Base-by-base conservation (phyloP, 345 rosid genomes). In the Erucastrum elatum region DNA sequence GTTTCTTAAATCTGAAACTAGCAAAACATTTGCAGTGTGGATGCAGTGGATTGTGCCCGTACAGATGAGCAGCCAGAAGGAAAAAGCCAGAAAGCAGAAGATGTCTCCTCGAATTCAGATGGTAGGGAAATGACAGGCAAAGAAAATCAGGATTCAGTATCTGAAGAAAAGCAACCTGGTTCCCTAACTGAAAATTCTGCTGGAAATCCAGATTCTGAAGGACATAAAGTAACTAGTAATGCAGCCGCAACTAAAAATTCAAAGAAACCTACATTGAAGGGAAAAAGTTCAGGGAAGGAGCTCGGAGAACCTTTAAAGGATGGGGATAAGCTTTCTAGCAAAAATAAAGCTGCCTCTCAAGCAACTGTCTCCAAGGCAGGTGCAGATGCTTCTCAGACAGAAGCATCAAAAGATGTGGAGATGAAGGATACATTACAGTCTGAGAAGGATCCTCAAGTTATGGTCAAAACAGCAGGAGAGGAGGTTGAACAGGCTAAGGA, bases 21-120 rank as follows among this genome's bases (percentile, higher is more conserved):
- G 68, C 75, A 17, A 82, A 82, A 84, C 31, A 75, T 85, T 69
- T 77, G 77, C 91, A 87, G 97, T 80, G 86, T 68, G 78, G 75
- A 81, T 75, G 79, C 82, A 77, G 84, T 71, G 70, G 82, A 26
- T 71, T 85, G 75, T 75, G 77, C 80, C 53, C 62, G 61, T 30
- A 86, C 87, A 69, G 89, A 76, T 49, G 84, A 80, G 61, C 68
- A 74, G 46, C 72, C 58, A 21, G 84, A 84, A 72, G 85, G 79
- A 29, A 71, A 78, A 82, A 71, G 49, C 55, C 79, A 78, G 68
- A 80, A 77, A 66, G 86, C 66, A 31, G 82, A 84, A 77, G 79
- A 68, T 37, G 51, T 74, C 49, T 44, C 82, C 63, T 63, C 84
- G 25, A 63, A 69, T 79, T 62, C 82, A 53, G 83, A 78, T 78